Conservation (phyloP, 495 filamentous ascomycete genomes). For the Clohesyomyces aquaticus region DNA sequence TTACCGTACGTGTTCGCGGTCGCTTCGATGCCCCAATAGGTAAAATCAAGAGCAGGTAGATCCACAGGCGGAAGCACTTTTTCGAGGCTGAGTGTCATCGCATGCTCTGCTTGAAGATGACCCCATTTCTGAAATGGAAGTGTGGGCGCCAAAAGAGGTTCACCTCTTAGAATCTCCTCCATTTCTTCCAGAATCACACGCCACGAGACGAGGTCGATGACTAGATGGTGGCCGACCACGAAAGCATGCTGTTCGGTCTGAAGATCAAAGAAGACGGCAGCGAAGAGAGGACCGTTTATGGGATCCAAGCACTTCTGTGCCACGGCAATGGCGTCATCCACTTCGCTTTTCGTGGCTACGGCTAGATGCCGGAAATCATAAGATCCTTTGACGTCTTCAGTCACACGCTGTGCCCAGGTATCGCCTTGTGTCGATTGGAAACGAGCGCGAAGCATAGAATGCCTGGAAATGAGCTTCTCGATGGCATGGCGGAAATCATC, state of each 20-base stretch:
- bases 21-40: conserved; percentile 39
- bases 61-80: conserved; percentile 20
- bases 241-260: conserved; percentile 31
- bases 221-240: conserved; percentile 37
- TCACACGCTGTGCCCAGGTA: conserved; percentile 37
- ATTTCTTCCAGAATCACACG: conserved; percentile 39
- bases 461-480: conserved; percentile 28
- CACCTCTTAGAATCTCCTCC: conserved; percentile 33
- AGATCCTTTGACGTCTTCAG: conserved; percentile 33
- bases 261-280: conserved; percentile 33
- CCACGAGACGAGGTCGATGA: conserved; percentile 42
- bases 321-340: conserved; percentile 25
- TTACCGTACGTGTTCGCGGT: conserved; percentile 34
- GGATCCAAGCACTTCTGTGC: conserved; percentile 33
- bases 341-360: conserved; percentile 4
- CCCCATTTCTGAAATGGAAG: conserved; percentile 39
- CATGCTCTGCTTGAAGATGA: conserved; percentile 28
- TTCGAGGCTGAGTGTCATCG: conserved; percentile 6
- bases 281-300: conserved; percentile 31
- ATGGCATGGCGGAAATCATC: conserved; percentile 24
- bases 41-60: conserved; percentile 27
- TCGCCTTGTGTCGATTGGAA: conserved; percentile 17
- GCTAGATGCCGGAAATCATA: conserved; percentile 27
- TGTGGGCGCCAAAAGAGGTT: conserved; percentile 12
- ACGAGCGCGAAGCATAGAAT: conserved; percentile 43